A percentile compares a stretch with the other conserved stretches of the same genome.
Conservation (phyloP, 1,284 basidiomycete genomes). For the Apiotrichum veenhuisii region DNA sequence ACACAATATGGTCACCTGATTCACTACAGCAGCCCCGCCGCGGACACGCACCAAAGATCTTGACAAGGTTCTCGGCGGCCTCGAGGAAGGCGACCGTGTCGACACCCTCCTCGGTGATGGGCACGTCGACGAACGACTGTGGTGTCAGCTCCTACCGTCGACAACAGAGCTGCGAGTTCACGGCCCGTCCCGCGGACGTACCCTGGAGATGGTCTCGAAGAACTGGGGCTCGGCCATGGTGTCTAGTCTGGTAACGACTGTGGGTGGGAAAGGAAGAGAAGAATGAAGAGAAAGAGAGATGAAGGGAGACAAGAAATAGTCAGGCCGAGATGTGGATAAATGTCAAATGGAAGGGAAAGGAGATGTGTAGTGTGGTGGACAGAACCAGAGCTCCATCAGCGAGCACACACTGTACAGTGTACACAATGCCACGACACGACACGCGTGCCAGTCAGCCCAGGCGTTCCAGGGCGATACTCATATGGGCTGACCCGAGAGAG, state of each 20-base stretch:
- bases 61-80: constrained; percentile 82
- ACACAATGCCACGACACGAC: no score
- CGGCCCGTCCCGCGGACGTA: constrained; percentile 38
- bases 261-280: neutral
- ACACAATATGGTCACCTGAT: neutral
- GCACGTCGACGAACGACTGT: constrained; percentile 86
- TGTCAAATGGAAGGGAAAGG: no score
- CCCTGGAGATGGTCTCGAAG: constrained; percentile 76
- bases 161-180: neutral
- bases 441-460: no score
- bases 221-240: constrained; percentile 69
- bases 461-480: no score
- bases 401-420: no score
- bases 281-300: neutral
- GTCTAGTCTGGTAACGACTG: neutral
- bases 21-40: neutral
- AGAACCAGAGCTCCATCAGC: no score
- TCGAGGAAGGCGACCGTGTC: constrained; percentile 85
- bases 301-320: neutral
- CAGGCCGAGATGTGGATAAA: neutral
- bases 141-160: neutral
- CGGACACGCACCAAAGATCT: constrained; percentile 72
- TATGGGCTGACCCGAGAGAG: no score
- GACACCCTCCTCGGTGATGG: constrained; percentile 78
- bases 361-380: no score